These are phyloP conservation scores for Colletotrichum australisinense DNA, from an alignment of 2,329 filamentous ascomycete species.

Conservation along the genomic window DNA sequence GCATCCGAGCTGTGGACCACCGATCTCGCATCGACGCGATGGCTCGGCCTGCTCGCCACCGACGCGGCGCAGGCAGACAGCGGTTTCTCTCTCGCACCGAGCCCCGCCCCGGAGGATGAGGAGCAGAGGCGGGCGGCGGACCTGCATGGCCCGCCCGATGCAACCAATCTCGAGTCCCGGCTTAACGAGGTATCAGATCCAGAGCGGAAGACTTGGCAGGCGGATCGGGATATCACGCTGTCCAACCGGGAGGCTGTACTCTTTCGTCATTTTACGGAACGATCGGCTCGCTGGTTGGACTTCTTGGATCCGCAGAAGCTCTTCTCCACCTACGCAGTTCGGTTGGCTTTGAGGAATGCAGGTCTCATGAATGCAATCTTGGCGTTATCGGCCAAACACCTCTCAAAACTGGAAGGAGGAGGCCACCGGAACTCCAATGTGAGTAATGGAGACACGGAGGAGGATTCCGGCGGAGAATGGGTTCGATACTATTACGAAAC, in stretches of 20 bases:
- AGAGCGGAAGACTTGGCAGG: conserved; percentile 43
- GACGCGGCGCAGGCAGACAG: conserved; percentile 47
- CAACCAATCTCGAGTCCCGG: conserved; percentile 12
- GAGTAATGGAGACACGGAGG: neutral
- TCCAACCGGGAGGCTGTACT: conserved; percentile 41
- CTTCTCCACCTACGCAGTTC: conserved; percentile 47
- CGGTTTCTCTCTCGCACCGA: conserved; percentile 42
- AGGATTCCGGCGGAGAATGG: conserved; percentile 39
- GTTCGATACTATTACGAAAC: conserved; percentile 72
- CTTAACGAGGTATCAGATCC: conserved; percentile 28
- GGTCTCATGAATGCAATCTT: conserved; percentile 69
- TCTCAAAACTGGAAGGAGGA: conserved; percentile 18
- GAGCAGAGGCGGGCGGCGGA: conserved; percentile 1
- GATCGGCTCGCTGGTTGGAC: conserved; percentile 40
- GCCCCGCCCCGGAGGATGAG: conserved; percentile 33
- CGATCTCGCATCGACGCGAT: conserved; percentile 44
- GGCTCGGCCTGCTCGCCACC: conserved; percentile 45
- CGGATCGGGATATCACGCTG: conserved; percentile 39
- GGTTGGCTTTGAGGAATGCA: conserved; percentile 59
- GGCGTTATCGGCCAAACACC: conserved; percentile 64
- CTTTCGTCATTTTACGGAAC: conserved; percentile 44
- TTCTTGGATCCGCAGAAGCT: conserved; percentile 46
- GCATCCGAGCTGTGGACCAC: conserved; percentile 43
- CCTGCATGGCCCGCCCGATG: conserved; percentile 10
- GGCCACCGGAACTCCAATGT: neutral